Conservation (phyloP, 495 filamentous ascomycete genomes). For the Aspergillus wentii region DNA sequence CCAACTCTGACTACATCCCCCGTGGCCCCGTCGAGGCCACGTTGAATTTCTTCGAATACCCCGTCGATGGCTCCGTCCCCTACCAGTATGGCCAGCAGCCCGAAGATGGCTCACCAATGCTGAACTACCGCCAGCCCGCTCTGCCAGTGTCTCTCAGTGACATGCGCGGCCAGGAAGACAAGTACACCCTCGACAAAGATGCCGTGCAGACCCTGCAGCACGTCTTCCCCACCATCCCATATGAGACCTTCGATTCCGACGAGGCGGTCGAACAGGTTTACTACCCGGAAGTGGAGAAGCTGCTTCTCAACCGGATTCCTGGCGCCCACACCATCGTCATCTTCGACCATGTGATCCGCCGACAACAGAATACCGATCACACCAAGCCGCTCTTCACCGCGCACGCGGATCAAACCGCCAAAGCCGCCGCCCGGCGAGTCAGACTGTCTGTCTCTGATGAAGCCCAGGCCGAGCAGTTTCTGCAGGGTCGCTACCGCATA, state of each 20-base stretch:
- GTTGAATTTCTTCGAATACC: slow-evolving; percentile 63
- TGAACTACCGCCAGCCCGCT: slow-evolving; percentile 49
- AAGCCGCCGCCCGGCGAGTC: slow-evolving; percentile 58
- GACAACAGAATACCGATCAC: slow-evolving; percentile 41
- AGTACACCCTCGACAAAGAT: slow-evolving; percentile 64
- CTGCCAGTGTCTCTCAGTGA: slow-evolving; percentile 54
- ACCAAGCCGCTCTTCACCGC: slow-evolving; percentile 63
- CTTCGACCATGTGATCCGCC: slow-evolving; percentile 91
- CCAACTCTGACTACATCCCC: slow-evolving; percentile 35
- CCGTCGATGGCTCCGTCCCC: slow-evolving; percentile 57
- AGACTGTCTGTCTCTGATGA: slow-evolving; percentile 53
- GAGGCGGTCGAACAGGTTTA: slow-evolving; percentile 59
- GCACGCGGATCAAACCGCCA: slow-evolving; percentile 78
- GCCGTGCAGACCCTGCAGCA: slow-evolving; percentile 57
- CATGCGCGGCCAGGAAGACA: slow-evolving; percentile 56
- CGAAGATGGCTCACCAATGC: slow-evolving; percentile 46
- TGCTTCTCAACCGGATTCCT: slow-evolving; percentile 58
- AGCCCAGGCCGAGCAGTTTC: slow-evolving; percentile 51
- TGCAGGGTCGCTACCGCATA: slow-evolving; percentile 66
- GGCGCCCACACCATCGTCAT: slow-evolving; percentile 61
- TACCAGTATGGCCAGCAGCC: slow-evolving; percentile 62
- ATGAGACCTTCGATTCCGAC: slow-evolving; percentile 57
- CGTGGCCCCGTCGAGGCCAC: slow-evolving; percentile 57
- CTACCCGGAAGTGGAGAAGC: slow-evolving; percentile 72
- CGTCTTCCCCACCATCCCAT: slow-evolving; percentile 38